These are phyloP conservation scores for Heliocybe sulcata DNA, from an alignment of 1,284 basidiomycete genomes.

Conservation along the genomic window DNA sequence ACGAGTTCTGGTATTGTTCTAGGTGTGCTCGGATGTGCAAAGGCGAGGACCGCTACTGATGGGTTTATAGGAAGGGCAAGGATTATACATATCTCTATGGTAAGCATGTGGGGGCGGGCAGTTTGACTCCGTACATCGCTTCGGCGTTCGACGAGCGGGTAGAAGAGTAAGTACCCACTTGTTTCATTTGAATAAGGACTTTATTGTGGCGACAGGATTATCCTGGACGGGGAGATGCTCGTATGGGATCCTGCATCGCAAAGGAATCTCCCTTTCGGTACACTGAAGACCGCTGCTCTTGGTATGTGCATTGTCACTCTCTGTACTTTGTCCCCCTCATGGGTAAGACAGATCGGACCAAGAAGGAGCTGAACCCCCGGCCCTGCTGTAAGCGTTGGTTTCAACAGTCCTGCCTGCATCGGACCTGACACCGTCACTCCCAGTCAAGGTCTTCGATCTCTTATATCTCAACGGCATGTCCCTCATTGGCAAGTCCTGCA, in stretches of 20 bases:
- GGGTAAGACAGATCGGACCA: slow-evolving; percentile 49
- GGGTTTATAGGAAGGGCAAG: slow-evolving; percentile 70
- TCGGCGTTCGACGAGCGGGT: slow-evolving; percentile 68
- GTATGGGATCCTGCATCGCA: slow-evolving; percentile 90
- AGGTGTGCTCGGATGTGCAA: slow-evolving; percentile 35
- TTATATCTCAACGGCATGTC: slow-evolving; percentile 78
- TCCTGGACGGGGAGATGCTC: slow-evolving; percentile 94
- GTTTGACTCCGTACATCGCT: slow-evolving; percentile 81
- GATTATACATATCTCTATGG: slow-evolving; percentile 94
- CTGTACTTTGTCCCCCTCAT: not conserved
- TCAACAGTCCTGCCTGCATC: no score
- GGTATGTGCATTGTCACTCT: slow-evolving; percentile 33
- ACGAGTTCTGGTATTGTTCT: slow-evolving; percentile 88
- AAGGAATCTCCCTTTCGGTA: slow-evolving; percentile 85
- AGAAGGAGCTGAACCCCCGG: slow-evolving; percentile 65
- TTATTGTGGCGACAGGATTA: slow-evolving; percentile 48
- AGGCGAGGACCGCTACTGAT: slow-evolving; percentile 3
- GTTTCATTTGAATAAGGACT: slow-evolving; percentile 4
- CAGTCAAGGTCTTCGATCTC: slow-evolving; percentile 94
- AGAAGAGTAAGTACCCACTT: slow-evolving; percentile 55
- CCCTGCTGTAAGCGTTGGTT: slow-evolving; percentile 83
- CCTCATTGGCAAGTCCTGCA: slow-evolving; percentile 53
- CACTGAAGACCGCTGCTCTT: slow-evolving; percentile 82
- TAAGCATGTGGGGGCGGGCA: slow-evolving; percentile 70
- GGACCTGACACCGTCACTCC: no score